Conservation (phyloP, 306 rosid species). For the Alnus glutinosa region DNA sequence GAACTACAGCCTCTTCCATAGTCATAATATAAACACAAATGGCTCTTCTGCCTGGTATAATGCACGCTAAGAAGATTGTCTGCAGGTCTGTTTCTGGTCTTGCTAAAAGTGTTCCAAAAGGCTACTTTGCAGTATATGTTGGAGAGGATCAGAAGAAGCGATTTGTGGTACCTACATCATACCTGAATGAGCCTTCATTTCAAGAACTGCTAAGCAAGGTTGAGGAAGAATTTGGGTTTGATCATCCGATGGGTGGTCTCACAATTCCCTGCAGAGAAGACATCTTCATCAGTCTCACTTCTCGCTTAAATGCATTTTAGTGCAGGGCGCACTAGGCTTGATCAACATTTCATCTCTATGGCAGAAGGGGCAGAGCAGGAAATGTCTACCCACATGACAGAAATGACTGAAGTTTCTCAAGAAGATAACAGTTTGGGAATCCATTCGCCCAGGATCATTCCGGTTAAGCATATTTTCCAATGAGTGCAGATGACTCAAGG, state of each 20-base stretch:
- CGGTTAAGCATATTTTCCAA: background rate
- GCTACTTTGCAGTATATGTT: slow-evolving; percentile 50
- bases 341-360: background rate
- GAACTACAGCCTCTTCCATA: background rate
- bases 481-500: background rate
- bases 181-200: slow-evolving; percentile 44
- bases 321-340: background rate
- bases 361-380: background rate
- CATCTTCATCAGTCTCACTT: slow-evolving; percentile 34
- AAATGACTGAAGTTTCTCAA: background rate
- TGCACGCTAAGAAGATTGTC: slow-evolving; percentile 17
- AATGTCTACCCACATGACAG: background rate
- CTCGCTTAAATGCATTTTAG: slow-evolving; percentile 19
- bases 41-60: slow-evolving; percentile 37
- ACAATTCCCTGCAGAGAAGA: slow-evolving; percentile 55
- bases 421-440: background rate
- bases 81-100: slow-evolving; percentile 5
- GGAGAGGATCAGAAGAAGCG: slow-evolving; percentile 46
- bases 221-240: slow-evolving; percentile 50
- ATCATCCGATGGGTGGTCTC: slow-evolving; percentile 56
- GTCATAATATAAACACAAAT: slow-evolving; percentile 22
- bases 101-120: slow-evolving; percentile 41
- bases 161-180: slow-evolving; percentile 40
- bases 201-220: slow-evolving; percentile 37
- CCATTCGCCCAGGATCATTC: background rate